Evolutionary conservation across 208 protist genomes (phyloP).

Genomic region (Vickermania spadyakhi): DNA sequence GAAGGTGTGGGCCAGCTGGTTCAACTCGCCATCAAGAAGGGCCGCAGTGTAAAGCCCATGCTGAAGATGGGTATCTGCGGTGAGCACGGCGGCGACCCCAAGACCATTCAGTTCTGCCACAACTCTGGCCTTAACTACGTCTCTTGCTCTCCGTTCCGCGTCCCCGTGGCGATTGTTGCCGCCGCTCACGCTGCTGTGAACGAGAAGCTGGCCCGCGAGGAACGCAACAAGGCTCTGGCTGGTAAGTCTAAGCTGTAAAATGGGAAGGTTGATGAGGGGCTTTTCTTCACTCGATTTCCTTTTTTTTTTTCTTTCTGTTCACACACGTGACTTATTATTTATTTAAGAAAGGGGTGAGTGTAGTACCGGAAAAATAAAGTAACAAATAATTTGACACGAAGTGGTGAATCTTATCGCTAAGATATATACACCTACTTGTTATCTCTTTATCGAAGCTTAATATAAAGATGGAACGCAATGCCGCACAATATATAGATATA

Average conservation of each 20-base stretch:
- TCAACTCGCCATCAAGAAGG: slow-evolving; percentile 78
- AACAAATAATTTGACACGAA: no score
- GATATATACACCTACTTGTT: no score
- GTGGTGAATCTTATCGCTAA: no score
- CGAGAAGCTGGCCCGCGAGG: slow-evolving; percentile 43
- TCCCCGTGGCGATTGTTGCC: slow-evolving; percentile 91
- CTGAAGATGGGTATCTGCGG: slow-evolving; percentile 93
- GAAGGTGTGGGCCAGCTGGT: slow-evolving; percentile 91
- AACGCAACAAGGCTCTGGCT: slow-evolving; percentile 21
- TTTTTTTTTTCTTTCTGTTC: slow-evolving; percentile 7
- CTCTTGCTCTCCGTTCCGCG: slow-evolving; percentile 93
- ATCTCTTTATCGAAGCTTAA: no score
- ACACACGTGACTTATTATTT: not conserved
- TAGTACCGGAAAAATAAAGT: no score
- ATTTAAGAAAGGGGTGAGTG: not conserved
- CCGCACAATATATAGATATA: no score
- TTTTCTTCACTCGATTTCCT: not conserved
- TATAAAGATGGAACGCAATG: no score
- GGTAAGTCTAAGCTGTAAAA: slow-evolving; percentile 42
- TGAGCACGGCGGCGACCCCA: slow-evolving; percentile 92
- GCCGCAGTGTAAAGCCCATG: slow-evolving; percentile 62
- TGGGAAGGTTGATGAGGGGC: no score
- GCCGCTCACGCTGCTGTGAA: slow-evolving; percentile 90
- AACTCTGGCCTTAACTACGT: slow-evolving; percentile 89
- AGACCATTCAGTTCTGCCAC: slow-evolving; percentile 91